Conservation (phyloP, 768 basidiomycete genomes). For the Polyporus arcularius region DNA sequence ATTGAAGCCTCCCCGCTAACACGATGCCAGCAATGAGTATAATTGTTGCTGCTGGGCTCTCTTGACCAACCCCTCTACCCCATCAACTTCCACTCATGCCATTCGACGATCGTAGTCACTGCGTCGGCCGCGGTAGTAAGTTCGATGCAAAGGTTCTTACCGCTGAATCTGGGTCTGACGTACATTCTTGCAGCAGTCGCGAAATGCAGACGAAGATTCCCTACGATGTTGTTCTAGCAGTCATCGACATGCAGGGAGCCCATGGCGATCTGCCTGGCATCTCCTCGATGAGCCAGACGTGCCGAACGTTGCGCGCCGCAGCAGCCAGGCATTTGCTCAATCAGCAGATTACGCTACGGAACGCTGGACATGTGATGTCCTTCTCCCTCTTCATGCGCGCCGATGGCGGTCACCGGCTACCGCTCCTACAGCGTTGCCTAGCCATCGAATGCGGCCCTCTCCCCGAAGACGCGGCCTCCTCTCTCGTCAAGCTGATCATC, state of each 20-base stretch:
- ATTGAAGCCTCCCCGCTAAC: too few species aligned
- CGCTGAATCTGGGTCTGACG: too few species aligned
- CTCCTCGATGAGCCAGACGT: neutral
- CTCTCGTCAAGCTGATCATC: neutral
- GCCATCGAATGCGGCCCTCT: neutral
- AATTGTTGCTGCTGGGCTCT: too few species aligned
- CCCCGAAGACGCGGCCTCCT: neutral
- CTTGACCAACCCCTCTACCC: too few species aligned
- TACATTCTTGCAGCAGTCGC: too few species aligned
- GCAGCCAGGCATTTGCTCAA: neutral
- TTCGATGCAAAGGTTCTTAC: too few species aligned
- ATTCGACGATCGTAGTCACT: too few species aligned
- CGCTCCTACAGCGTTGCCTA: neutral
- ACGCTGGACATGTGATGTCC: neutral
- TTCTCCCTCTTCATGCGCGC: neutral
- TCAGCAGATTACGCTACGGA: neutral
- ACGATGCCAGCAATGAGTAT: too few species aligned
- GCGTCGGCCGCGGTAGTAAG: too few species aligned
- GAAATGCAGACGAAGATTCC: neutral
- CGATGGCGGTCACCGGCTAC: neutral
- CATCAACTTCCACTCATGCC: too few species aligned
- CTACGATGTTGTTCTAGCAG: neutral
- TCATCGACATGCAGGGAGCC: neutral
- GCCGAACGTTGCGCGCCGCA: neutral
- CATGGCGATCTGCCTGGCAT: neutral